Evolutionary conservation across 2,329 filamentous ascomycete species (phyloP).

Genomic region (Metarhizium album): DNA sequence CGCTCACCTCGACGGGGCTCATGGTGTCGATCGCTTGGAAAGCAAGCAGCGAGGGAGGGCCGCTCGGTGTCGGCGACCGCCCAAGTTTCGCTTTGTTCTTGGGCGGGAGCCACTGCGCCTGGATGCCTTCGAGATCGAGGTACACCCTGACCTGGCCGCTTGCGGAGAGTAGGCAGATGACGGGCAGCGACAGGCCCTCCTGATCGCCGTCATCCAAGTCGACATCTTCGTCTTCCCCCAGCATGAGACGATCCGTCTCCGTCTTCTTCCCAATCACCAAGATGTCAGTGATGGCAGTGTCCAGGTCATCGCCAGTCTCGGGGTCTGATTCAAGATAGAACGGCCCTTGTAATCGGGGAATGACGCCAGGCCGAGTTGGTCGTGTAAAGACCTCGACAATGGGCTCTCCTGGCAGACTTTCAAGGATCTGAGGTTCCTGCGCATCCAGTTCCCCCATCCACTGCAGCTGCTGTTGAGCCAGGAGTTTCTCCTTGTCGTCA

Average conservation of each 20-base stretch:
- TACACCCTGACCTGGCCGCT: constrained; percentile 52
- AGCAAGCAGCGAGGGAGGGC: constrained; percentile 41
- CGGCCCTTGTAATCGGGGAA: constrained; percentile 52
- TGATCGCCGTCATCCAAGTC: constrained; percentile 45
- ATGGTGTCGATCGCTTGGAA: constrained; percentile 55
- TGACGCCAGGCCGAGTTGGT: constrained; percentile 44
- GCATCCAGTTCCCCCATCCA: constrained; percentile 58
- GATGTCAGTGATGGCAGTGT: constrained; percentile 49
- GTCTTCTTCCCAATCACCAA: constrained; percentile 52
- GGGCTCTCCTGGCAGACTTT: constrained; percentile 36
- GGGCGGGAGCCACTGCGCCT: constrained; percentile 56
- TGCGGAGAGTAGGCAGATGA: constrained; percentile 49
- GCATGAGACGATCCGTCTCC: constrained; percentile 48
- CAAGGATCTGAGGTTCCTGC: constrained; percentile 48
- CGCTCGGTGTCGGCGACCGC: constrained; percentile 25
- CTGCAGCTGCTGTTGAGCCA: constrained; percentile 53
- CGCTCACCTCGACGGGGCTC: constrained; percentile 40
- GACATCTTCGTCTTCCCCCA: constrained; percentile 52
- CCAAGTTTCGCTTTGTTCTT: constrained; percentile 38
- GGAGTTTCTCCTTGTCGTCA: constrained; percentile 40
- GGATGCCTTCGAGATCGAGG: constrained; percentile 49
- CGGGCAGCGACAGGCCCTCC: constrained; percentile 48
- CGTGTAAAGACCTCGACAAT: constrained; percentile 45
- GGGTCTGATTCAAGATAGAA: constrained; percentile 47
- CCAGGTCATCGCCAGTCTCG: constrained; percentile 45